Evolutionary conservation across 805 yeast species (phyloP), one percentile per base, ranked within the genome.

Genomic region (Kazachstania kunashirensis): DNA sequence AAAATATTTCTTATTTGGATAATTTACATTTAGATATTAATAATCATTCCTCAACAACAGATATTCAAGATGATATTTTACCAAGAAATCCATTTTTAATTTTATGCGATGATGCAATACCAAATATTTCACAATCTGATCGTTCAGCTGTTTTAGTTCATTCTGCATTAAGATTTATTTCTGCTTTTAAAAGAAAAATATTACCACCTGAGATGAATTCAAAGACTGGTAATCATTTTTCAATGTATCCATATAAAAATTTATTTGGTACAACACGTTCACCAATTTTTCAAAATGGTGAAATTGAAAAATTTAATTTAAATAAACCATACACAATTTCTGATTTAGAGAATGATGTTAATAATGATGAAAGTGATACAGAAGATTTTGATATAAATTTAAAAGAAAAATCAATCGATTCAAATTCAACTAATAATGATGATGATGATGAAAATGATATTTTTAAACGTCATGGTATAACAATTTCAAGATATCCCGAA

Each of bases 11-110:
- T 44, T 81, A 81, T 55, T 57, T 81, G 36, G 77, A 77, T 46
- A 67, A 67, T 20, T 47, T 66, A 29, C 61, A 62, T 34, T 38
- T 63, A 30, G 68, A 65, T 40, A 63, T 63, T 29, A 64, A 65
- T 34, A 66, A 65, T 42, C 65, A 62, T 19, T 50, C 56, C 23
- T 65, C 76, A 24, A 73, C 82, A 0, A 79, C 80, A 13, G 80
- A 75, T 38, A 61, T 75, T 20, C 65, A 77, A 34, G 81, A 82
- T 15, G 80, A 77, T 44, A 72, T 78, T 1, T 61, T 82, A 29
- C 94, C 94, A 5, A 64, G 89, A 42, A 82, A 81, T 52, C 94
- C 94, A 1, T 81, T 79, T 49, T 66, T 82, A 45, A 71, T 82
- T 9, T 56, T 82, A 13, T 85, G 80, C 44, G 80, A 80, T 50